A percentile compares a stretch with the other conserved stretches of the same genome.
Conservation (phyloP, 495 filamentous ascomycete species). For the Polyplosphaeria fusca region DNA sequence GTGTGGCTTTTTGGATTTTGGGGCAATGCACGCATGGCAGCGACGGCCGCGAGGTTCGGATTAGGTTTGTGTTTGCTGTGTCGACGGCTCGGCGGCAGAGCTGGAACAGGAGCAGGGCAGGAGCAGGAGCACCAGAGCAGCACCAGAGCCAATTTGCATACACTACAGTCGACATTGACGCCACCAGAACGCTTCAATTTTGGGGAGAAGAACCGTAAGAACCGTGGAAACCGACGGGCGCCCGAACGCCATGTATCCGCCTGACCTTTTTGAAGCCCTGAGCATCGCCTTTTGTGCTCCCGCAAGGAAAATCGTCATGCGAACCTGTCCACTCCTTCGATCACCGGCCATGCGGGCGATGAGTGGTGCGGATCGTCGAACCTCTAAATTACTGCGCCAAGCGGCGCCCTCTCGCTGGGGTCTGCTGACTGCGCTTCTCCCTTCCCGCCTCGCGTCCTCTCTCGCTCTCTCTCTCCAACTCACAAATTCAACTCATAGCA, state of each 20-base stretch:
- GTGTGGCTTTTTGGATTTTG: slow-evolving; percentile 5
- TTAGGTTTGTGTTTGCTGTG: slow-evolving; percentile 8
- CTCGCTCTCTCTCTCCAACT: not conserved
- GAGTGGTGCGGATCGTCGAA: slow-evolving; percentile 15
- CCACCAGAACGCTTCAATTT: slow-evolving; percentile 27
- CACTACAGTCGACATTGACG: slow-evolving; percentile 21
- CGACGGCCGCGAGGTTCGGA: slow-evolving; percentile 5
- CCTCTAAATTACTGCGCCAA: slow-evolving; percentile 30
- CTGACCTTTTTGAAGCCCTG: slow-evolving; percentile 12
- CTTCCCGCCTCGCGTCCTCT: not conserved
- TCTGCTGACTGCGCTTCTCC: slow-evolving; percentile 1
- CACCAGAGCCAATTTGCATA: no score
- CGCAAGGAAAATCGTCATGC: slow-evolving; percentile 5
- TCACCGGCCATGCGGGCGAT: not conserved
- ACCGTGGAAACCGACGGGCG: no score
- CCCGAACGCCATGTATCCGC: slow-evolving; percentile 21
- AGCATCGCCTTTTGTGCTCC: slow-evolving; percentile 4
- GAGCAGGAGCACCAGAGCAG: no score
- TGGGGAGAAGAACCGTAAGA: slow-evolving; percentile 7
- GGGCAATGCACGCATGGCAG: no score
- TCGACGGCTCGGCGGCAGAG: not conserved
- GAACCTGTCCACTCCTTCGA: not conserved
- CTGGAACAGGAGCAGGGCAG: no score
- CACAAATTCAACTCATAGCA: slow-evolving; percentile 11
- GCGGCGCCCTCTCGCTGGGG: slow-evolving; percentile 5